Base-by-base conservation (phyloP, 352 stramenopile species). In the Elongisporangium undulatum region DNA sequence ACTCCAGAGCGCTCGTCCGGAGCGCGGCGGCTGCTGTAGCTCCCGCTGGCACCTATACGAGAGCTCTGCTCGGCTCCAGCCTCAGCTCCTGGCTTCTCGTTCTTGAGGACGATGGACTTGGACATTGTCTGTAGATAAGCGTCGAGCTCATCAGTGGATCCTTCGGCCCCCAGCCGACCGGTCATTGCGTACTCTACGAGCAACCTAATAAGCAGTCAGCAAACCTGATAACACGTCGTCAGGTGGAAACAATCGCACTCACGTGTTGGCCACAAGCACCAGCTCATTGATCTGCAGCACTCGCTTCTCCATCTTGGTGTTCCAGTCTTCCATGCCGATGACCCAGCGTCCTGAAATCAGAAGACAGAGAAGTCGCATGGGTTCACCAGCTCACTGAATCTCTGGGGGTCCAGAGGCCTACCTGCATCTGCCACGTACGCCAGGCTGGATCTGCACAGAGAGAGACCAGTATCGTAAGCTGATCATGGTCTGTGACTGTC, bases 301-400 rank as follows among this genome's bases (percentile, higher is more conserved):
- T 1, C 84, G 77, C 61, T 90, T 94, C 53, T 94, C 84, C 84
- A 94, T 94, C 58, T 94, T 94, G 55, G 78, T 85, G 66, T 90
- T 94, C 84, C 84, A 94, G 60, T 94, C 84, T 17, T 89, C 84
- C 58, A 94, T 79, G 34, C 84, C 84, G 4, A 94, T 80, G 19
- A 91, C 70, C 84, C 84, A 94, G n/a, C 84, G 84, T 16, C 84
- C 83, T 74, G 45, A 23, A 4, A 16, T 23, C 22, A 55, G 23
- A 34, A 17, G 1, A 23, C 9, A 12, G 16, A 52, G 7, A 21
- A 19, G 15, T 16, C 6, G 16, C 41, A 48, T 51, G 34, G 58
- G 22, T 10, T n/a, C 48, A 23, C 19, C 51, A 55, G 23, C 8
- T 20, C 23, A n/a, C 15, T 1, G 64, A 56, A 41, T 71, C 60